Base-by-base conservation (phyloP, 352 stramenopile species). In the Albugo laibachii region DNA sequence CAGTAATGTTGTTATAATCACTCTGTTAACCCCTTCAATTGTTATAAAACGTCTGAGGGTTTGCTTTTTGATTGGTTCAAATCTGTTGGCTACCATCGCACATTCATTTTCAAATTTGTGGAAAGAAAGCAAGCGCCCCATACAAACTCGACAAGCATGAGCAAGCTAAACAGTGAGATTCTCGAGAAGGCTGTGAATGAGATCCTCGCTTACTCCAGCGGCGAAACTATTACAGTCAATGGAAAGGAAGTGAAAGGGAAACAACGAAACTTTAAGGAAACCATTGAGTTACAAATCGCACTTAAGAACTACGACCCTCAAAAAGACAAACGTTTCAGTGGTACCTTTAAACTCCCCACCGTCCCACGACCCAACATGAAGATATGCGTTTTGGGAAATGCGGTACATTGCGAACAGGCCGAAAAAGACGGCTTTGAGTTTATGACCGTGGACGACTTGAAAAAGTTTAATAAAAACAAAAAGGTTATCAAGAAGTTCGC, bases 401-500 rank as follows among this genome's bases (percentile, higher is more conserved):
- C 94, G 57, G 83, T 96, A 31, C 94, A 99, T 71, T 98, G 92
- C 59, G 93, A 99, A 63, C 81, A 98, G 69, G 95, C 93, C 50
- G 94, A 98, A 69, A 94, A 97, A 68, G 91, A 97, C 47, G 93
- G 93, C 59, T 91, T 97, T 47, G 91, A 98, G 58, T 92, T 83
- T 77, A 98, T 98, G 93, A 97, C 80, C 54, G 93, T 98, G 54
- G 95, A 98, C 60, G 95, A 99, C 65, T 68, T 99, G 34, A 99
- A 99, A 82, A 98, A 98, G 73, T 96, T 99, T 61, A 99, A 99
- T 95, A 99, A 99, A 83, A 97, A 99, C 89, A 99, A 99, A 88
- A 99, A 99, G 81, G 74, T 99, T 45, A 97, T 99, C 57, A 99
- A 99, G 89, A 99, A 99, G 80, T 97, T 99, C 58, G 94, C 95